Percentiles rank a stretch among this genome's conserved stretches.
phyloP scores from a whole-genome alignment of 2,329 filamentous ascomycete genomes.

The Fonsecaea pugnacius region DNA sequence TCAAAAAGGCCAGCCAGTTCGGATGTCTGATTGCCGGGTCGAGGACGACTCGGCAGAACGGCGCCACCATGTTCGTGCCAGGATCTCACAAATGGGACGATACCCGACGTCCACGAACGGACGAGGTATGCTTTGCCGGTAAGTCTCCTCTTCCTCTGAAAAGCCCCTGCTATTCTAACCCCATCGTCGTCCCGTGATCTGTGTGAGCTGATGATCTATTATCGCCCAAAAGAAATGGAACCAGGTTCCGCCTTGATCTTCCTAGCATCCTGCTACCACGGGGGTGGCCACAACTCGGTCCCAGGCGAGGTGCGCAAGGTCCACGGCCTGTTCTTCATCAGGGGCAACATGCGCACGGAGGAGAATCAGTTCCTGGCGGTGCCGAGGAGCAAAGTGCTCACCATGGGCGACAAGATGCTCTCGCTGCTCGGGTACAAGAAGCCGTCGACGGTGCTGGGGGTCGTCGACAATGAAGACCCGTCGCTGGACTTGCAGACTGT shows the following conservation, averaged over 20 bases:
- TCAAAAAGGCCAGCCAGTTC: conserved; percentile 35
- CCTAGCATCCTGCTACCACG: conserved; percentile 43
- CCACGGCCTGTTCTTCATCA: conserved; percentile 36
- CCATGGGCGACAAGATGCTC: conserved; percentile 44
- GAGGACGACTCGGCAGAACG: conserved; percentile 49
- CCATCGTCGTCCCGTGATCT: not conserved
- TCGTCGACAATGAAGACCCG: conserved; percentile 43
- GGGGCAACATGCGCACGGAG: conserved; percentile 35
- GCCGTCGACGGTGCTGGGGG: conserved; percentile 40
- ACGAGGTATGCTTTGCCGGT: conserved; percentile 45
- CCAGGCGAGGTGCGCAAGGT: conserved; percentile 34
- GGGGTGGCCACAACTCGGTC: conserved; percentile 40
- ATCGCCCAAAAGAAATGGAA: conserved; percentile 41
- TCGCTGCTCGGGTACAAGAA: conserved; percentile 44
- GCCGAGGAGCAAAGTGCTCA: conserved; percentile 34
- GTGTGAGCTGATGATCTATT: not conserved
- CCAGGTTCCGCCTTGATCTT: conserved; percentile 46
- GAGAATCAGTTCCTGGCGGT: conserved; percentile 39
- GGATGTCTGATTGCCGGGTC: conserved; percentile 37
- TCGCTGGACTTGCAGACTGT: conserved; percentile 31
- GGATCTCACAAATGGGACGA: conserved; percentile 49
- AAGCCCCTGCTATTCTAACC: not conserved
- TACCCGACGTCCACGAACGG: conserved; percentile 37
- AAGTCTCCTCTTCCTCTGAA: not conserved
- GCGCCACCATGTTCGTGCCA: conserved; percentile 57